Evolutionary conservation across 371 early-diverging fungal genomes (phyloP).

Genomic region (Dichotomocladium elegans): DNA sequence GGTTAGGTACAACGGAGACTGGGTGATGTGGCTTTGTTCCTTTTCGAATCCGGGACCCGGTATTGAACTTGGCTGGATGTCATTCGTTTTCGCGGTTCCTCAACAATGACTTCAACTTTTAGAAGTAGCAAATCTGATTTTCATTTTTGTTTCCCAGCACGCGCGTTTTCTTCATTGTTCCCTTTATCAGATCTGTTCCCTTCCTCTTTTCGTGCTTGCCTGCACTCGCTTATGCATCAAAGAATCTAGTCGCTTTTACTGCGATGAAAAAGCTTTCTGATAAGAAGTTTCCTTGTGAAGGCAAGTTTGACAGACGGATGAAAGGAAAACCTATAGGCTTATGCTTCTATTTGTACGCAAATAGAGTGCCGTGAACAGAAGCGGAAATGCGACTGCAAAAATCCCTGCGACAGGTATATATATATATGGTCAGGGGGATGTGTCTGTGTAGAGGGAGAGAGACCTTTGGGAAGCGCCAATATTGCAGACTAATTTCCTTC

Average conservation of each 20-base stretch:
- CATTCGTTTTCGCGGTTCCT: too few species aligned
- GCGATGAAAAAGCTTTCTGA: neutral
- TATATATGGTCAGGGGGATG: too few species aligned
- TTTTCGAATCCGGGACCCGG: too few species aligned
- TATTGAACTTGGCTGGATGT: too few species aligned
- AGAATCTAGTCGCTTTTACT: too few species aligned
- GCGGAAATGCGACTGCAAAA: slow-evolving; percentile 25
- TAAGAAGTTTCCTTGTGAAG: slow-evolving; percentile 14
- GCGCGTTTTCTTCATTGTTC: neutral
- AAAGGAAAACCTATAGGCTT: too few species aligned
- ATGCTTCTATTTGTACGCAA: neutral
- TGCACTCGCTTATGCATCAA: neutral
- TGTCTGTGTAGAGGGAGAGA: too few species aligned
- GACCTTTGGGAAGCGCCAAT: neutral
- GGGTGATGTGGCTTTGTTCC: too few species aligned
- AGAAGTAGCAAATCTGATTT: too few species aligned
- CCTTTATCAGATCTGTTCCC: neutral
- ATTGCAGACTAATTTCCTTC: neutral
- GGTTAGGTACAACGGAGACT: too few species aligned
- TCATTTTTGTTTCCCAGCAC: slow-evolving; percentile 1
- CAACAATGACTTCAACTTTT: too few species aligned
- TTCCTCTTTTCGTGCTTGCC: neutral
- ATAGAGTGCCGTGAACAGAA: slow-evolving; percentile 42
- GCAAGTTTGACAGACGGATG: too few species aligned
- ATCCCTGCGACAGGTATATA: slow-evolving; percentile 32